Conservation (phyloP, 768 basidiomycete genomes). For the Vishniacozyma victoriae region DNA sequence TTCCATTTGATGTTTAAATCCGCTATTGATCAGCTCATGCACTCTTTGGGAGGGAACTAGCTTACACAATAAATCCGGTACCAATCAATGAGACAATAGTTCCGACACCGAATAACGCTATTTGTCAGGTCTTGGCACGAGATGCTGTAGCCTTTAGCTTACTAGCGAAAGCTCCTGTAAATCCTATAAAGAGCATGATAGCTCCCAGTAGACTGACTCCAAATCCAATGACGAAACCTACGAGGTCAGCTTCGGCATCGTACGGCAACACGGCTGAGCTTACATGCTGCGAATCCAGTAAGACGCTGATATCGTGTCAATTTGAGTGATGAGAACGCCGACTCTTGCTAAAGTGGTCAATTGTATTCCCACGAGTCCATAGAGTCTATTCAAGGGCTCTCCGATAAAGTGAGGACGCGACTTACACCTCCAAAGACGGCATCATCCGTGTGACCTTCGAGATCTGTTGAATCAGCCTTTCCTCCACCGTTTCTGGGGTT, state of each 20-base stretch:
- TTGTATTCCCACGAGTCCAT: neutral
- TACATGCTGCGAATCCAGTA: conserved; percentile 84
- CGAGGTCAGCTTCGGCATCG: neutral
- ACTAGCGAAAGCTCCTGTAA: conserved; percentile 68
- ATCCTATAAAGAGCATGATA: conserved; percentile 68
- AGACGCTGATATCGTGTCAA: conserved; percentile 72
- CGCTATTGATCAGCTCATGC: too few species aligned
- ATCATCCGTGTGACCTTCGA: conserved; percentile 42
- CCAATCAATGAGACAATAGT: conserved; percentile 75
- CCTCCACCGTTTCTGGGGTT: neutral
- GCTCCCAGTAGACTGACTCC: conserved; percentile 72
- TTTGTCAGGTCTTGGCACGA: neutral
- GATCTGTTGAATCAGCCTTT: conserved; percentile 18
- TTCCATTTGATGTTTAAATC: conserved; percentile 63
- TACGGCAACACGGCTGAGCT: conserved; percentile 9
- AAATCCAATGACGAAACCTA: conserved; percentile 68
- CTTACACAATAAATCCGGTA: conserved; percentile 87
- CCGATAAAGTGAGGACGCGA: neutral
- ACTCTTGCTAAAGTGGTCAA: conserved; percentile 58
- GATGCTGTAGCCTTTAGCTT: conserved; percentile 30
- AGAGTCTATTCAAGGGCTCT: neutral
- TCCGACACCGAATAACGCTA: conserved; percentile 77
- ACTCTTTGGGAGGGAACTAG: too few species aligned
- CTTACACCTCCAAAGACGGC: conserved; percentile 42
- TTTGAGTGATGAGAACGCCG: conserved; percentile 73